phyloP scores from a whole-genome alignment of 371 early-diverging fungal species.

The Rhizopus delemar region DNA sequence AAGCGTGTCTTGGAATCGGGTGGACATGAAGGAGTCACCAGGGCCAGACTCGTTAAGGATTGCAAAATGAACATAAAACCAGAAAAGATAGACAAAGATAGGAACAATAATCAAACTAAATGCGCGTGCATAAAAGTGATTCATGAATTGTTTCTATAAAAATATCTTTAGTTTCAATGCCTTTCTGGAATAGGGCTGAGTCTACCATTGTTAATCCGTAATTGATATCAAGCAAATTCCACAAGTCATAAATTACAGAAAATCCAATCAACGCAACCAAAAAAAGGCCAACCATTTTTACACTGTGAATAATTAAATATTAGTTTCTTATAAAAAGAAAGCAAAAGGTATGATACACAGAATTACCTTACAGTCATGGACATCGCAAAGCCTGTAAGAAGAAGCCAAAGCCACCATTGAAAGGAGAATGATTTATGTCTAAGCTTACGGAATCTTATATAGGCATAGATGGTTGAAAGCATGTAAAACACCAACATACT shows the following conservation, averaged over 20 bases:
- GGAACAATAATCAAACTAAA: conserved; percentile 81
- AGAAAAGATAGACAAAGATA: conserved; percentile 67
- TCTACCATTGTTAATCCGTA: conserved; percentile 74
- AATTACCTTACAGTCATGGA: conserved; percentile 66
- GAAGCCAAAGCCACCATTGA: conserved; percentile 81
- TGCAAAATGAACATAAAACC: conserved; percentile 84
- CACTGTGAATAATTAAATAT: conserved; percentile 49
- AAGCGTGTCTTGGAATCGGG: conserved; percentile 88
- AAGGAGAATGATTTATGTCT: conserved; percentile 58
- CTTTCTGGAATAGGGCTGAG: neutral
- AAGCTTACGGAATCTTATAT: conserved; percentile 83
- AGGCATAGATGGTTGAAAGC: conserved; percentile 78
- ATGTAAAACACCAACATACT: conserved; percentile 90
- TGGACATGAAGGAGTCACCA: conserved; percentile 92
- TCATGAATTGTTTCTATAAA: conserved; percentile 62
- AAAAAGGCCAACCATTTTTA: conserved; percentile 96
- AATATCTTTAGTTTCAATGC: neutral
- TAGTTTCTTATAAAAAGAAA: conserved; percentile 2
- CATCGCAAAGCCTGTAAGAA: conserved; percentile 68
- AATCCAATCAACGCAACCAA: conserved; percentile 83
- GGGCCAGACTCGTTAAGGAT: conserved; percentile 81
- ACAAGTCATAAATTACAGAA: conserved; percentile 87
- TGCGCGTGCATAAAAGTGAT: conserved; percentile 68
- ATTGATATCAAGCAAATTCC: conserved; percentile 85
- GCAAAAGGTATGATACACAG: conserved; percentile 2